Conservation (phyloP, 225 moss, liverwort and hornwort species). For the Anthoceros angustus region DNA sequence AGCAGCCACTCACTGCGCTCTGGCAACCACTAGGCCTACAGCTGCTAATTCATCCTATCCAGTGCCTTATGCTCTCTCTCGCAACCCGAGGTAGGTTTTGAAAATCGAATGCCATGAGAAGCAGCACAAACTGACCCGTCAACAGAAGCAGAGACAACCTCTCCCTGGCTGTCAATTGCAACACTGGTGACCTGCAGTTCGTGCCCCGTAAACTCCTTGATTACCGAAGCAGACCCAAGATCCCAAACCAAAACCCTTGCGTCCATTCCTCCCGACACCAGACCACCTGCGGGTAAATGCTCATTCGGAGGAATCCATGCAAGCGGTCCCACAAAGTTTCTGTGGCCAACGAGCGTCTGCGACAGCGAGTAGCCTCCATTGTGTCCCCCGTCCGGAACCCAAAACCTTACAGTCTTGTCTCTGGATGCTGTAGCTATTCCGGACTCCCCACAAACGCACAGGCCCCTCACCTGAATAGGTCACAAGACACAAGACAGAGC, state of each 20-base stretch:
- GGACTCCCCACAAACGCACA: constrained; percentile 50
- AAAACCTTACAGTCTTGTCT: constrained; percentile 73
- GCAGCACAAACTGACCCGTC: constrained; percentile 44
- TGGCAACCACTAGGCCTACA: not conserved
- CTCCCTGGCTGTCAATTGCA: constrained; percentile 61
- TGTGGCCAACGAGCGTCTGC: constrained; percentile 74
- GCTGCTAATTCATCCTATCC: no score
- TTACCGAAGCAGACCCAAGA: constrained; percentile 42
- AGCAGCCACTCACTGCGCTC: not conserved
- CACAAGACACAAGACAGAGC: not conserved
- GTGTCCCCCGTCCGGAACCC: constrained; percentile 27
- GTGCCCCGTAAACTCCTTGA: constrained; percentile 69
- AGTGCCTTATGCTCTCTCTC: no score
- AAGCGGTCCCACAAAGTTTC: constrained; percentile 87
- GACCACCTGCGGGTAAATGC: constrained; percentile 56
- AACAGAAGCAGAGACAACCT: constrained; percentile 82
- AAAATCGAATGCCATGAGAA: not conserved
- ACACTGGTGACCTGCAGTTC: constrained; percentile 75
- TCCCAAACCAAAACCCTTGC: constrained; percentile 84
- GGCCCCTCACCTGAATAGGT: constrained; percentile 57
- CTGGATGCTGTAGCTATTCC: constrained; percentile 85
- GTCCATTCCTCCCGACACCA: constrained; percentile 98
- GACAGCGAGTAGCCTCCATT: constrained; percentile 41
- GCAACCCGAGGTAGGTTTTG: no score
- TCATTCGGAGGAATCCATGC: constrained; percentile 68